Percentiles rank a stretch among this genome's conserved stretches.
These are phyloP conservation scores for Aspergillus sp. DNA, from an alignment of 2,329 filamentous ascomycete species.

Conservation along the genomic window DNA sequence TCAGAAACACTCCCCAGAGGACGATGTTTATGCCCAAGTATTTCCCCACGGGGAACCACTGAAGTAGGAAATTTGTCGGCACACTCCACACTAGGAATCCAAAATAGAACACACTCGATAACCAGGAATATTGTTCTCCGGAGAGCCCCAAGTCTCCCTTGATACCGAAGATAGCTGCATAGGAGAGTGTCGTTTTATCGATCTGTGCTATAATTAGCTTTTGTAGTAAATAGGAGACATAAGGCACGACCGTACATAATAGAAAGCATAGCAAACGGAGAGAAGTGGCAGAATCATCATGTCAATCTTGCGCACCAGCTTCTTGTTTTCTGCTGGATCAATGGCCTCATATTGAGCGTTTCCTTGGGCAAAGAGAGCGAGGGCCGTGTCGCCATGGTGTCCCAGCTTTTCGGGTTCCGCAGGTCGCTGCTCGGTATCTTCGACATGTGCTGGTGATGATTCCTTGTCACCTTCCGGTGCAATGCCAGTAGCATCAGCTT, in stretches of 20 bases:
- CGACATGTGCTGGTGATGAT: slow-evolving; percentile 1
- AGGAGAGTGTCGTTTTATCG: slow-evolving; percentile 28
- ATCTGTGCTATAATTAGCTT: not conserved
- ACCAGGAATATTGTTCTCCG: slow-evolving; percentile 33
- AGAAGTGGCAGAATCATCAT: slow-evolving; percentile 5
- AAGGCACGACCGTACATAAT: slow-evolving; percentile 4
- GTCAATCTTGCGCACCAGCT: slow-evolving; percentile 5
- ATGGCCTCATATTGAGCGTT: slow-evolving; percentile 36
- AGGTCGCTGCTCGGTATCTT: not conserved
- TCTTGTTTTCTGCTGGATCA: slow-evolving; percentile 35
- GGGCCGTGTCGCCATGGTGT: slow-evolving; percentile 38
- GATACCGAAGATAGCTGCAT: slow-evolving; percentile 45
- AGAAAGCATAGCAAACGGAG: slow-evolving; percentile 7
- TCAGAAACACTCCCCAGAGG: slow-evolving; percentile 8
- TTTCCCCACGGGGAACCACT: slow-evolving; percentile 11
- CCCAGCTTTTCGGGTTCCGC: slow-evolving; percentile 11
- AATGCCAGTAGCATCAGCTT: not conserved
- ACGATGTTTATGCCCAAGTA: slow-evolving; percentile 6
- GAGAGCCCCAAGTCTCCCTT: slow-evolving; percentile 38
- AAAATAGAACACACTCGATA: slow-evolving; percentile 37
- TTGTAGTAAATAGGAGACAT: not conserved
- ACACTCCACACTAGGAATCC: slow-evolving; percentile 28
- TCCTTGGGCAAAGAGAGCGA: slow-evolving; percentile 38
- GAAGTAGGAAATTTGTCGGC: slow-evolving; percentile 19
- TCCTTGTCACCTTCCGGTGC: not conserved